Conservation (phyloP, 192 early-diverging fungal genomes). For the Pilobolus umbonatus region DNA sequence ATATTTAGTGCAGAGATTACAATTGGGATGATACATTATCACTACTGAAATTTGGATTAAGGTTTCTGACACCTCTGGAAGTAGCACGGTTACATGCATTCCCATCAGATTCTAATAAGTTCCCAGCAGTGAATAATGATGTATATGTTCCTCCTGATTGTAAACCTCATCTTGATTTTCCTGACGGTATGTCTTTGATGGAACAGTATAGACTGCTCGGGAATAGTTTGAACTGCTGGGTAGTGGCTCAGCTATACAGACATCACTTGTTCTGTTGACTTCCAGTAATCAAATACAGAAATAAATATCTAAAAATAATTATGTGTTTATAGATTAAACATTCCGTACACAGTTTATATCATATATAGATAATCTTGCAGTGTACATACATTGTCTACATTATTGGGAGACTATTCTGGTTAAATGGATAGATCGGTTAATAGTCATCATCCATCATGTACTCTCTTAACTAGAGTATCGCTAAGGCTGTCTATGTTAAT, state of each 20-base stretch:
- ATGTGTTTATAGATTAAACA: too few relatives aligned
- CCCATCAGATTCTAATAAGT: conserved; percentile 19
- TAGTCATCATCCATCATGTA: too few relatives aligned
- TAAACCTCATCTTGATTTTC: conserved; percentile 58
- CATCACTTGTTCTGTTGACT: conserved; percentile 64
- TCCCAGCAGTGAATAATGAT: neutral
- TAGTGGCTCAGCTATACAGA: conserved; percentile 73
- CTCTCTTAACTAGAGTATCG: too few relatives aligned
- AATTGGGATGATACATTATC: conserved; percentile 60
- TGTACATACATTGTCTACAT: too few relatives aligned
- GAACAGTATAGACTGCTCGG: conserved; percentile 81
- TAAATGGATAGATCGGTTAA: too few relatives aligned
- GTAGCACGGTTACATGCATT: conserved; percentile 80
- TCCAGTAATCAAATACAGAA: too few relatives aligned
- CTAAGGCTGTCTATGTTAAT: too few relatives aligned
- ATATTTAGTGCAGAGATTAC: conserved; percentile 40
- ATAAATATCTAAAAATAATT: too few relatives aligned
- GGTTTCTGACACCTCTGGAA: conserved; percentile 81
- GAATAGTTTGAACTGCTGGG: conserved; percentile 81
- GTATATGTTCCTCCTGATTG: conserved; percentile 2
- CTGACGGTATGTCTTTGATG: conserved; percentile 47
- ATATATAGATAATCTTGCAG: too few relatives aligned
- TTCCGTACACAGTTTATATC: too few relatives aligned
- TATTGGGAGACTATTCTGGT: too few relatives aligned
- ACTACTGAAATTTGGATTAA: conserved; percentile 62